phyloP scores from a whole-genome alignment of 495 filamentous ascomycete genomes.

The Penicilliopsis zonata region DNA sequence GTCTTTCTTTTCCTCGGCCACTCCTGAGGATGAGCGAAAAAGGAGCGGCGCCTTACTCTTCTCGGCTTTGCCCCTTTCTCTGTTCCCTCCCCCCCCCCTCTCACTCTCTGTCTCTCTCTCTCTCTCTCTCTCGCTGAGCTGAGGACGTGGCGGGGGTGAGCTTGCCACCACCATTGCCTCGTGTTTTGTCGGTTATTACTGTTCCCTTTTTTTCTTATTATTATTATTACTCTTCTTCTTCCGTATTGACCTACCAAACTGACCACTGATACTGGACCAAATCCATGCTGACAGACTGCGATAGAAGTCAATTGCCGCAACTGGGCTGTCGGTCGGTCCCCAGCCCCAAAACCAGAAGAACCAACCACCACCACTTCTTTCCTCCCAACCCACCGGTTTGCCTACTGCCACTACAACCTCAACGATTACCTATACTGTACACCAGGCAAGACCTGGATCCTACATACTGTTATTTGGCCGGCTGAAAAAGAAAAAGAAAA shows the following conservation, averaged over 20 bases:
- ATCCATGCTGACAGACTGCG: not conserved
- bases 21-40: too few relatives aligned
- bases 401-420: not conserved
- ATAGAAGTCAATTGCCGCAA: not conserved
- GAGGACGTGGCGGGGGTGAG: conserved; percentile 6
- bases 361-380: too few relatives aligned
- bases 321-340: not conserved
- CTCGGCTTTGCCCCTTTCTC: too few relatives aligned
- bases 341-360: not conserved
- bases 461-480: too few relatives aligned
- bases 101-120: conserved; percentile 2
- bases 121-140: conserved; percentile 5
- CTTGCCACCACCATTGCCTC: conserved; percentile 2
- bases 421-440: too few relatives aligned
- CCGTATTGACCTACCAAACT: too few relatives aligned
- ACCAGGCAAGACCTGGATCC: too few relatives aligned
- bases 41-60: too few relatives aligned
- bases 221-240: conserved; percentile 5
- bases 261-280: too few relatives aligned
- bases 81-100: too few relatives aligned
- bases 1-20: too few relatives aligned
- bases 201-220: conserved; percentile 4
- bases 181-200: conserved; percentile 5
- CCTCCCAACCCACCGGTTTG: not conserved
- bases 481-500: too few relatives aligned